A percentile compares a stretch with the other conserved stretches of the same genome.
Evolutionary conservation across 306 rosid species (phyloP).

Genomic region (Neltuma alba): DNA sequence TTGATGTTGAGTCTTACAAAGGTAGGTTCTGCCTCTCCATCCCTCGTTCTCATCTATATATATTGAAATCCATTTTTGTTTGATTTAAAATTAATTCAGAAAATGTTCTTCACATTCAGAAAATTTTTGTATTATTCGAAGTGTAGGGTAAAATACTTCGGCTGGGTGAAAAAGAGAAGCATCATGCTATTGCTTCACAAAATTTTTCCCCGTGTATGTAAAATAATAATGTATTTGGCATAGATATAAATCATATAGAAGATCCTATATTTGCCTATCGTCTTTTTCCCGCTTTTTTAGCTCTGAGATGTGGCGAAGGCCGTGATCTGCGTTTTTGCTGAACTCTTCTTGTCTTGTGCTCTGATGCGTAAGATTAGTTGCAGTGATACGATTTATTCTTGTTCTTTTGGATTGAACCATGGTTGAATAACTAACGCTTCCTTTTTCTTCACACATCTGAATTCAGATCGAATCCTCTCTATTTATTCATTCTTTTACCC

Average conservation of each 20-base stretch:
- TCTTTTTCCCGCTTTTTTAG: too few relatives aligned
- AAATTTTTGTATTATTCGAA: constrained; percentile 34
- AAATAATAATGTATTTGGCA: constrained; percentile 18
- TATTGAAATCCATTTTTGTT: neutral
- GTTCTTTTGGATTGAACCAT: too few relatives aligned
- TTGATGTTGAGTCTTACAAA: neutral
- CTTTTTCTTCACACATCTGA: too few relatives aligned
- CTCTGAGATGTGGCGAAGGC: too few relatives aligned
- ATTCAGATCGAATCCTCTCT: too few relatives aligned
- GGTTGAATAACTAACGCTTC: too few relatives aligned
- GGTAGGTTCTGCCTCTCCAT: neutral
- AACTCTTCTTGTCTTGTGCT: too few relatives aligned
- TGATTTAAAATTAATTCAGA: neutral
- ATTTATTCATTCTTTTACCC: too few relatives aligned
- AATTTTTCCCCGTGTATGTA: constrained; percentile 35
- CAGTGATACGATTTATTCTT: too few relatives aligned
- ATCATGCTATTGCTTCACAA: constrained; percentile 25
- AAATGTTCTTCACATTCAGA: neutral
- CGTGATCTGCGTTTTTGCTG: too few relatives aligned
- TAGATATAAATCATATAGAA: constrained; percentile 11
- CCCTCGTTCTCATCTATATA: neutral
- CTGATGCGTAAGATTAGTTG: too few relatives aligned
- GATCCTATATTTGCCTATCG: neutral
- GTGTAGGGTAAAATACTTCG: constrained; percentile 9
- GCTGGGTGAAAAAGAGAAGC: constrained; percentile 33